A percentile compares a stretch with the other conserved stretches of the same genome.
These are phyloP conservation scores for Orobanche coerulescens DNA, from an alignment of 257 asterid genomes.

Conservation along the genomic window DNA sequence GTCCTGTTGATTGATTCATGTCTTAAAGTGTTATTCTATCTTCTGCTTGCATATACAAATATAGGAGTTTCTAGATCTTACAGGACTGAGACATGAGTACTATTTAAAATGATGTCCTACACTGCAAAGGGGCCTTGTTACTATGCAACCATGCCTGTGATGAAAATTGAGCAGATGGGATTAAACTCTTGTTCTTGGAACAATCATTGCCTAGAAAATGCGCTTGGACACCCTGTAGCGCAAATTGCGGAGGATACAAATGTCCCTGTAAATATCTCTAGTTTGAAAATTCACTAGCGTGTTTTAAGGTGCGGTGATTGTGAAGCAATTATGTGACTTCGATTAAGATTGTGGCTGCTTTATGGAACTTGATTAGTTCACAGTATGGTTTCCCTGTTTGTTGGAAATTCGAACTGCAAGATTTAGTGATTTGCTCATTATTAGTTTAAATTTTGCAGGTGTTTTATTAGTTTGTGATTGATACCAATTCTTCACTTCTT, in stretches of 20 bases:
- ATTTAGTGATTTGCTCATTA: not conserved
- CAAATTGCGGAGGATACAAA: not conserved
- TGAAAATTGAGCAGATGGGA: not conserved
- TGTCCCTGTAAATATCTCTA: not conserved
- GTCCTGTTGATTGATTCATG: not conserved
- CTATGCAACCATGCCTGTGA: not conserved
- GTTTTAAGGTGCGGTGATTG: not conserved
- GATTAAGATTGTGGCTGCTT: not conserved
- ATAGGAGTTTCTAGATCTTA: not conserved
- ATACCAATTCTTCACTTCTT: not conserved
- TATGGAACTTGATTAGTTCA: not conserved
- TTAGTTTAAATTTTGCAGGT: not conserved
- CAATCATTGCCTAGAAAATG: not conserved
- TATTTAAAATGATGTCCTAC: not conserved
- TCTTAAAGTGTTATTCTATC: not conserved
- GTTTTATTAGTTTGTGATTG: not conserved
- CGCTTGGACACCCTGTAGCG: not conserved
- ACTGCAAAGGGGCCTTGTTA: not conserved
- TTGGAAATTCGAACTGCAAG: not conserved
- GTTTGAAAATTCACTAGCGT: not conserved
- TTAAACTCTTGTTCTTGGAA: not conserved
- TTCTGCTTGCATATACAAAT: not conserved
- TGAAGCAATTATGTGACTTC: not conserved
- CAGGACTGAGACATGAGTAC: not conserved
- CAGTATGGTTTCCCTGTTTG: not conserved